Evolutionary conservation across 805 yeast species (phyloP).

Genomic region (Barnettozyma sp.): DNA sequence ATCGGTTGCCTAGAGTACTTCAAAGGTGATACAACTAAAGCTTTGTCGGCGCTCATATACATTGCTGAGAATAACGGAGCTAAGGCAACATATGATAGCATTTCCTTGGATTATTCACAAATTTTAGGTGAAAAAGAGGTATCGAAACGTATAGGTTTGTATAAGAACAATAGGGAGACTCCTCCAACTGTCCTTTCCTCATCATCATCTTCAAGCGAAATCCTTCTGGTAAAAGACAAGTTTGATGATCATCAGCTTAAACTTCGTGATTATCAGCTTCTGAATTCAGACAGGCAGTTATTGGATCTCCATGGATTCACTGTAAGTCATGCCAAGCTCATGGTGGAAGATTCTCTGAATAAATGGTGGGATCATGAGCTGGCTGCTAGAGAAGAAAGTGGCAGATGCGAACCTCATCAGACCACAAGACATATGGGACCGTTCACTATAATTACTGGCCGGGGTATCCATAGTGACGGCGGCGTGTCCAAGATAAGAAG

Average conservation of each 20-base stretch:
- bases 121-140: neutral
- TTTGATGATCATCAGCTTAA: conserved; percentile 11
- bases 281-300: conserved; percentile 15
- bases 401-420: conserved; percentile 30
- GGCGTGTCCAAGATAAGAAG: conserved; percentile 45
- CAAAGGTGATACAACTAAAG: conserved; percentile 36
- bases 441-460: conserved; percentile 51
- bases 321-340: conserved; percentile 39
- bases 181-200: neutral
- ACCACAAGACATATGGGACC: conserved; percentile 37
- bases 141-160: neutral
- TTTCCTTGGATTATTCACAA: conserved; percentile 7
- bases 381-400: conserved; percentile 33
- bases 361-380: conserved; percentile 64
- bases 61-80: conserved; percentile 28
- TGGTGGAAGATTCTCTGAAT: conserved; percentile 31
- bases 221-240: too few relatives aligned
- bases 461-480: conserved; percentile 61
- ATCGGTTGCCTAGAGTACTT: conserved; percentile 34
- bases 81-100: conserved; percentile 23
- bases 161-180: conserved; percentile 2
- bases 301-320: conserved; percentile 55
- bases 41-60: conserved; percentile 30
- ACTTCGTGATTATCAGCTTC: conserved; percentile 14
- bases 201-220: neutral